Base-by-base conservation (phyloP, 2,329 filamentous ascomycete species). In the Phialophora verrucosa region DNA sequence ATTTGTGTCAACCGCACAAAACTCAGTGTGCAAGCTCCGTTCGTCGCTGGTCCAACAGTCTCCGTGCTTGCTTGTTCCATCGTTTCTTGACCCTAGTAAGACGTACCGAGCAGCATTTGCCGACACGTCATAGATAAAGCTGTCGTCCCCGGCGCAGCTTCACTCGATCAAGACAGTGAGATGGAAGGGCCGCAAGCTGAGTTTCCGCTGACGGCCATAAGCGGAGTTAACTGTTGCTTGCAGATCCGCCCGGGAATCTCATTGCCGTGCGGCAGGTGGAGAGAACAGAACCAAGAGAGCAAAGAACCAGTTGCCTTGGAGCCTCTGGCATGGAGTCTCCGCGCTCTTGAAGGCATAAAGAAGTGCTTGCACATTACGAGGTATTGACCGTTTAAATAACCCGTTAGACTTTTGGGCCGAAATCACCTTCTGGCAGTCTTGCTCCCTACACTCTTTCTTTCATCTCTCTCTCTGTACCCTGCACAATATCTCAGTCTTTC, bases 1-100 rank as follows among this genome's bases (percentile, higher is more conserved):
- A 27, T 59, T 59, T 59, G 57, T 59, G 57, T 49, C 29, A 6
- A 44, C 14, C 20, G 57, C 57, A 59, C 42, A 59, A 59, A 44
- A 44, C 2, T 20, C 25, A 27, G 27, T 51, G 25, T 27, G 49
- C 49, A 27, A 0, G 20, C 14, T 3, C 20, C 32, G 10, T 27
- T 29, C 20, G 25, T 23, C 17, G 20, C 49, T 44, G 38, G 6
- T 44, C 38, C 38, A n/a, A 44, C 17, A 44, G 1, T n/a, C 17
- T 44, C 38, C 17, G 38, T 44, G 2, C 38, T 44, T 44, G 38
- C 17, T 20, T n/a, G 38, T 17, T 44, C 17, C 38, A 1, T 44
- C 14, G 4, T 17, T 42, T 44, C 38, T 44, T 44, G 38, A 44
- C 38, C 38, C 1, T 0, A 44, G n/a, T 5, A 42, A 17, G 38